Evolutionary conservation across 2,329 filamentous ascomycete genomes (phyloP), one percentile per base, ranked within the genome.

Genomic region (Exophiala phaeomuriformis): DNA sequence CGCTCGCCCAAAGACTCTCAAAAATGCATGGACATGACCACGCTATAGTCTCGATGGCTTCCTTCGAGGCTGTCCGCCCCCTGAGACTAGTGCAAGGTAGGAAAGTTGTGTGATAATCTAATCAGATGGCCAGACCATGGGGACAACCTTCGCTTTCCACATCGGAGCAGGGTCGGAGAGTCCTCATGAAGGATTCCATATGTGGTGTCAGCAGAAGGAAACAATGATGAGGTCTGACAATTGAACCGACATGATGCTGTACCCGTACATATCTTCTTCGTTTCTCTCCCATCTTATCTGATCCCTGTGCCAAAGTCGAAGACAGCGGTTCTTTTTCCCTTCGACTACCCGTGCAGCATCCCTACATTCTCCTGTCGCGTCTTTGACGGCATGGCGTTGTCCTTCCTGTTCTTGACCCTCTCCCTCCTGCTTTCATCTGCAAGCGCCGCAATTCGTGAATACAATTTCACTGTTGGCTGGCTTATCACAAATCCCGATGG

Each of bases 391-490:
- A 77, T 77, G 75, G 70, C 71, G 27, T 61, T 71, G 41, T 75
- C 72, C 29, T 70, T 75, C 58, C 64, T 75, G 44, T 60, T 71
- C 53, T 57, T 69, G 61, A 59, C 64, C 33, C 49, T 55, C 49
- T 61, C 66, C 56, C 46, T 61, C 50, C 19, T 57, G 19, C 32
- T 52, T 49, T 53, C 61, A 10, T 50, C 70, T 51, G 59, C 64
- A 30, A 63, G 50, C 12, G 61, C 61, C 8, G 58, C 58, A 7
- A 58, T 56, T n/a, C 53, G 53, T 3, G 77, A 70, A 3, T 80
- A 84, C 64, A 75, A 87, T 66, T 88, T 85, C 71, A 81, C 83
- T 62, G 75, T 88, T 58, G 79, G 77, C 53, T 90, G 86, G 86
- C 81, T 88, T 7, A 78, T 71, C 40, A 80, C 83, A 33, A 85